Evolutionary conservation across 257 asterid species (phyloP).

Genomic region (Haberlea rhodopensis): DNA sequence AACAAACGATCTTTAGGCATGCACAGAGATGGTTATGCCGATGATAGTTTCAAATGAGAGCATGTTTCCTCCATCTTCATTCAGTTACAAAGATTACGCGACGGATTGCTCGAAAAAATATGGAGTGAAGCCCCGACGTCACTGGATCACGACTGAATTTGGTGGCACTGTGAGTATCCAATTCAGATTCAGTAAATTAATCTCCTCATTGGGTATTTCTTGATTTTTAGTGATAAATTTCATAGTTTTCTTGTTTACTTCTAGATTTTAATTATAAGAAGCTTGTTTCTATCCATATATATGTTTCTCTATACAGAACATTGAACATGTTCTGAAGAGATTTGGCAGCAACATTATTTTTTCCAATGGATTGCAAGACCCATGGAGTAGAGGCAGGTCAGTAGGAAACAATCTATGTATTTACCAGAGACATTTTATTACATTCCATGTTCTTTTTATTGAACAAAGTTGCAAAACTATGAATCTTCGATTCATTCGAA

Average conservation of each 20-base stretch:
- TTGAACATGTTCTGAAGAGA: constrained; percentile 53
- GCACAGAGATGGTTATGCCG: constrained; percentile 92
- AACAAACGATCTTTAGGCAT: constrained; percentile 43
- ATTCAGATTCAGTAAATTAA: background rate
- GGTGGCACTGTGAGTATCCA: constrained; percentile 57
- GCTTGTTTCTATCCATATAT: background rate
- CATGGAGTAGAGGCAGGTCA: constrained; percentile 88
- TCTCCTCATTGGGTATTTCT: background rate
- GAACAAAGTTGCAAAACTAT: no score
- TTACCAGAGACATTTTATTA: background rate
- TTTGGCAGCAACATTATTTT: constrained; percentile 77
- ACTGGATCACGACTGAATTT: constrained; percentile 76
- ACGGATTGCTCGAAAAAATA: constrained; percentile 38
- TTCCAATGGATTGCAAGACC: constrained; percentile 79
- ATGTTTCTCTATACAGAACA: constrained; percentile 38
- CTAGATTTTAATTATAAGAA: background rate
- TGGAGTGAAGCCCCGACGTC: constrained; percentile 65
- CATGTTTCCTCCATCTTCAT: constrained; percentile 66
- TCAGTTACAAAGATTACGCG: constrained; percentile 43
- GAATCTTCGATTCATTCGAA: no score
- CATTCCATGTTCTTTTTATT: no score
- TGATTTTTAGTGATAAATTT: no score
- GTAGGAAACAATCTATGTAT: constrained; percentile 4
- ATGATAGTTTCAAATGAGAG: constrained; percentile 55
- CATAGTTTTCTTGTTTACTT: background rate